phyloP scores from a whole-genome alignment of 257 asterid species.

The Salvia miltiorrhiza region DNA sequence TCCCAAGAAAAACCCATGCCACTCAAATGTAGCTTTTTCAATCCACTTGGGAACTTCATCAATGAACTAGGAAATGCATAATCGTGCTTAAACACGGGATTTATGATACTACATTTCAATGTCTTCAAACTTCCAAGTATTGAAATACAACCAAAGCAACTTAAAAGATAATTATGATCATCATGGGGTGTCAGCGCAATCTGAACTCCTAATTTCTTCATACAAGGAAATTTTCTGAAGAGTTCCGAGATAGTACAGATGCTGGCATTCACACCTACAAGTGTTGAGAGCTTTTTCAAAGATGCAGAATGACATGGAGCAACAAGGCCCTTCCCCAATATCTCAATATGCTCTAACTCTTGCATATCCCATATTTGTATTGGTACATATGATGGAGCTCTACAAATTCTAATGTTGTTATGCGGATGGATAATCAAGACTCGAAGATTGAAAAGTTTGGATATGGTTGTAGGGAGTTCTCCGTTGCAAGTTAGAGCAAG shows the following conservation, averaged over 20 bases:
- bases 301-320: background rate
- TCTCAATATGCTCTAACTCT: background rate
- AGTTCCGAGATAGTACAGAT: background rate
- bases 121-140: background rate
- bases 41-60: no score
- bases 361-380: constrained; percentile 7
- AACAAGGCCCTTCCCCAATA: background rate
- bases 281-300: background rate
- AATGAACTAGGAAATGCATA: no score
- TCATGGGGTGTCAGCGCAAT: background rate
- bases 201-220: background rate
- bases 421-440: background rate
- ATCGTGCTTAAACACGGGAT: background rate
- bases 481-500: background rate
- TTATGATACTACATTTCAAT: background rate
- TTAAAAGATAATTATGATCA: background rate
- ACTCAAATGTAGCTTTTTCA: constrained; percentile 7
- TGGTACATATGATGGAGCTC: background rate
- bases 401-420: background rate
- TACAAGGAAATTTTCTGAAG: background rate
- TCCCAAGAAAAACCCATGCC: constrained; percentile 2
- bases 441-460: background rate
- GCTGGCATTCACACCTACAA: background rate
- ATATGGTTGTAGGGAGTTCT: background rate
- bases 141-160: background rate